A percentile compares a stretch with the other conserved stretches of the same genome.
phyloP scores from a whole-genome alignment of 2,329 filamentous ascomycete species.

The Blumeriella jaapii region DNA sequence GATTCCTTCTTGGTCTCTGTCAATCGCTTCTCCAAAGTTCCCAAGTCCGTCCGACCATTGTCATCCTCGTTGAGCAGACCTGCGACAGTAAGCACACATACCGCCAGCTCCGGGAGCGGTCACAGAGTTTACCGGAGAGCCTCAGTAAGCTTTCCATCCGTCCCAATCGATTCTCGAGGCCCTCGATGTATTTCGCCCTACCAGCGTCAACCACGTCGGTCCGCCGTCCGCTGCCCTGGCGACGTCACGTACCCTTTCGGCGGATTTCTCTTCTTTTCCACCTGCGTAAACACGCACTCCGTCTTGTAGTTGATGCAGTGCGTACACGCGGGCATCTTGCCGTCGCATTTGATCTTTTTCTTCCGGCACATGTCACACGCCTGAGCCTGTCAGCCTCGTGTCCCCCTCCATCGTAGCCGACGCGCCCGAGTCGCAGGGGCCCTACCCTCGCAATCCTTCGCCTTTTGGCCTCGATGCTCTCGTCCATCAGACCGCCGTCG shows the following conservation, averaged over 20 bases:
- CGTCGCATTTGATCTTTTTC: constrained; percentile 96
- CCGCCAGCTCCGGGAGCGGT: constrained; percentile 10
- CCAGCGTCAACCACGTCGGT: constrained; percentile 14
- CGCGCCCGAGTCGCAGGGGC: constrained; percentile 7
- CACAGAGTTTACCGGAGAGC: constrained; percentile 50
- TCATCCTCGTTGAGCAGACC: constrained; percentile 78
- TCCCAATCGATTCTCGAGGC: constrained; percentile 85
- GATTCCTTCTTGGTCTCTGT: constrained; percentile 43
- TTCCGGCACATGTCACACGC: constrained; percentile 71
- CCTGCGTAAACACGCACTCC: constrained; percentile 91
- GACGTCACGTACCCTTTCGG: constrained; percentile 68
- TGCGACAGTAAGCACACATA: constrained; percentile 21
- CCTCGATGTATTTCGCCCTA: constrained; percentile 95
- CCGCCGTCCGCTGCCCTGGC: too few relatives aligned
- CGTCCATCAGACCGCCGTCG: constrained; percentile 44
- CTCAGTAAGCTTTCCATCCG: constrained; percentile 89
- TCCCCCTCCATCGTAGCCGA: too few relatives aligned
- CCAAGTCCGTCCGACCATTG: constrained; percentile 73
- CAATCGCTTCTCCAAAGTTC: constrained; percentile 70
- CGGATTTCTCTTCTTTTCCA: constrained; percentile 96
- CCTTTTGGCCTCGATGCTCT: constrained; percentile 64
- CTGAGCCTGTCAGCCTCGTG: constrained; percentile 28
- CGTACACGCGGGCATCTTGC: constrained; percentile 86
- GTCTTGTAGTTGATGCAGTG: constrained; percentile 98
- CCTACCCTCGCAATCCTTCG: constrained; percentile 49